phyloP scores from a whole-genome alignment of 176 grass and related monocot species.

The Carex cristatella region DNA sequence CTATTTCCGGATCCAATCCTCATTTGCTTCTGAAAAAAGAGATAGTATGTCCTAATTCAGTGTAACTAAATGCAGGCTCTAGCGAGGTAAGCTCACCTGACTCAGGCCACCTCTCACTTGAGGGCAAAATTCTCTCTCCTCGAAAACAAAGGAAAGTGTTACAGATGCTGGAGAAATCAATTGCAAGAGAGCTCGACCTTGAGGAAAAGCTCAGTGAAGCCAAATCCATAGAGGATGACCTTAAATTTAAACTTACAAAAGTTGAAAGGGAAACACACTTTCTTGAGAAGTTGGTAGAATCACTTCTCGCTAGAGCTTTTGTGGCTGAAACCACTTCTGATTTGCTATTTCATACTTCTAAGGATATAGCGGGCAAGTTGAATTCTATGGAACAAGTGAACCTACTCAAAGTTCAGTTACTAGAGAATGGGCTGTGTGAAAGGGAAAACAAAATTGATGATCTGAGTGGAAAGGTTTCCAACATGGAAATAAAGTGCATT shows the following conservation, averaged over 20 bases:
- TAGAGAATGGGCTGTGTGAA: constrained; percentile 32
- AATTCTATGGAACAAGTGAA: constrained; percentile 38
- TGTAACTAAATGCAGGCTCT: constrained; percentile 32
- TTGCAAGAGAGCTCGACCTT: constrained; percentile 87
- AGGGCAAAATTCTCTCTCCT: constrained; percentile 35
- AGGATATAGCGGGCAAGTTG: constrained; percentile 46
- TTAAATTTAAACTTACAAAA: constrained; percentile 45
- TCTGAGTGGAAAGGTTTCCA: constrained; percentile 49
- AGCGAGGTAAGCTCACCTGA: constrained; percentile 34
- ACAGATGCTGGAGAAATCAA: constrained; percentile 77
- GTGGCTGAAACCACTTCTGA: constrained; percentile 66
- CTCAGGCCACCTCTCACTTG: constrained; percentile 37
- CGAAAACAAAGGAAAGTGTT: constrained; percentile 63
- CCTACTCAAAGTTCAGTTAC: constrained; percentile 31
- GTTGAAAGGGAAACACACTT: constrained; percentile 52
- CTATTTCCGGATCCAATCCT: not conserved
- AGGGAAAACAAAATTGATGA: constrained; percentile 47
- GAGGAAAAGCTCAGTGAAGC: constrained; percentile 74
- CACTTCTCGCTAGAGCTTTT: constrained; percentile 40
- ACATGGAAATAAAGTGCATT: constrained; percentile 60
- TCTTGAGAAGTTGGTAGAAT: constrained; percentile 53
- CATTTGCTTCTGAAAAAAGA: not conserved
- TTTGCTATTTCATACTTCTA: constrained; percentile 49
- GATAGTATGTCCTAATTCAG: constrained; percentile 26
- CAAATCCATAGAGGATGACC: constrained; percentile 45